Evolutionary conservation across 768 basidiomycete species (phyloP).

Genomic region (Collybia nuda): DNA sequence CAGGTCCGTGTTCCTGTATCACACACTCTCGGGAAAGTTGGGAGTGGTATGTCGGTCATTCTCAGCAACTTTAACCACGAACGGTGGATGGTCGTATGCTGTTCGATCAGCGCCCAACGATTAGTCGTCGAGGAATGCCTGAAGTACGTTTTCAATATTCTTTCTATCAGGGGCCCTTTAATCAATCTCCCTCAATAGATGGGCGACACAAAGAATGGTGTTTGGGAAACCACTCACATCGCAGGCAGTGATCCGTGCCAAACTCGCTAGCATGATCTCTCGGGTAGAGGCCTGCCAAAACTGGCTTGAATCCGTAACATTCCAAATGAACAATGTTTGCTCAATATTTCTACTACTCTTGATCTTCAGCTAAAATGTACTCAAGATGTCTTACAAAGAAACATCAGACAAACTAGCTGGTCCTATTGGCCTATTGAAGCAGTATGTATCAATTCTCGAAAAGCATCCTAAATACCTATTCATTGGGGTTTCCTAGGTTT

Average conservation of each 20-base stretch:
- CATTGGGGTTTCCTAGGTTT: slow-evolving; percentile 40
- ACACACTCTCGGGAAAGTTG: slow-evolving; percentile 85
- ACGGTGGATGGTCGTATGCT: slow-evolving; percentile 82
- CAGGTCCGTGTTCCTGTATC: slow-evolving; percentile 76
- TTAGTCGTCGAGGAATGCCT: slow-evolving; percentile 87
- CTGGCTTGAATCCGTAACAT: slow-evolving; percentile 88
- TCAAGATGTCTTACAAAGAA: slow-evolving; percentile 82
- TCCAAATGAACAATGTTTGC: slow-evolving; percentile 85
- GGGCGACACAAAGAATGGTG: slow-evolving; percentile 85
- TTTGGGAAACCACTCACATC: slow-evolving; percentile 85
- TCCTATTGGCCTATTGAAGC: slow-evolving; percentile 85
- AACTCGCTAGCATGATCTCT: slow-evolving; percentile 88
- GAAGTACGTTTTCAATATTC: slow-evolving; percentile 47
- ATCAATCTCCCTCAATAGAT: slow-evolving; percentile 40
- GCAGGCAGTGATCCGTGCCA: slow-evolving; percentile 86
- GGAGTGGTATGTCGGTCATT: slow-evolving; percentile 81
- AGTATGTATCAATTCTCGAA: slow-evolving; percentile 43
- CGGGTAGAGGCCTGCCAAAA: slow-evolving; percentile 83
- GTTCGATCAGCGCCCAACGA: slow-evolving; percentile 73
- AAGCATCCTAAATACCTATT: background rate
- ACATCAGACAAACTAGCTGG: slow-evolving; percentile 88
- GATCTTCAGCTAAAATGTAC: slow-evolving; percentile 3
- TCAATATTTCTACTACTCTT: slow-evolving; percentile 7
- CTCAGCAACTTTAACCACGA: slow-evolving; percentile 90
- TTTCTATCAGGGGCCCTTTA: background rate